Base-by-base conservation (phyloP, 352 stramenopile genomes). In the Globisporangium barbulae region DNA sequence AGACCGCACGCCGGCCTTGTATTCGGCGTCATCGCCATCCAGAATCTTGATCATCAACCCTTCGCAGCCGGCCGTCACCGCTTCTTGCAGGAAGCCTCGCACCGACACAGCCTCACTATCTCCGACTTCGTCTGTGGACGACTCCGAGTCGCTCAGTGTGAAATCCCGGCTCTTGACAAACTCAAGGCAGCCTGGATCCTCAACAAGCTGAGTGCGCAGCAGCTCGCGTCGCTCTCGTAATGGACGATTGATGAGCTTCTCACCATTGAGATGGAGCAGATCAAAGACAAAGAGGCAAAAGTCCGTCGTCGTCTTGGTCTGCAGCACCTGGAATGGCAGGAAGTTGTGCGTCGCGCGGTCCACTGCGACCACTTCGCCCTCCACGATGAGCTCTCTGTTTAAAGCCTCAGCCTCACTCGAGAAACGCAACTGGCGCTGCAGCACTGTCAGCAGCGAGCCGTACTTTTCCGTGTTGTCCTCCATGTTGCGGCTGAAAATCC, bases 401-500 rank as follows among this genome's bases (percentile, higher is more conserved):
- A 12, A 7, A 45, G 52, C 22, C 13, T 30, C 21, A 39, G 33
- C 33, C 10, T 56, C 17, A 56, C 28, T 37, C 10, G 25, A 53
- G 15, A 42, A 35, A 41, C 48, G 25, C 17, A 86, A 33, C 52
- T 79, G 64, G 10, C 65, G 66, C 58, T 73, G 56, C 13, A 90
- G 28, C 1, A 87, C 66, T 5, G 80, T 55, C 33, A 93, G 59
- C 28, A 91, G 63, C 19, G 79, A 81, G 7, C 72, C 76, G 61
- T 88, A 93, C 53, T 88, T 78, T 0, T 79, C 74, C 2, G 85
- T 92, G 37, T 87, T 81, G 57, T 91, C 76, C 50, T 94, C 85
- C 78, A 92, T 89, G 63, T 93, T 94, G 31, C 85, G 82, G 61
- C 85, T 94, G 67, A 94, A 94, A 37, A 94, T 81, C 37, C 76